Evolutionary conservation across 129 eudicot species (phyloP).

Genomic region (Centrapalus pauciflorus): DNA sequence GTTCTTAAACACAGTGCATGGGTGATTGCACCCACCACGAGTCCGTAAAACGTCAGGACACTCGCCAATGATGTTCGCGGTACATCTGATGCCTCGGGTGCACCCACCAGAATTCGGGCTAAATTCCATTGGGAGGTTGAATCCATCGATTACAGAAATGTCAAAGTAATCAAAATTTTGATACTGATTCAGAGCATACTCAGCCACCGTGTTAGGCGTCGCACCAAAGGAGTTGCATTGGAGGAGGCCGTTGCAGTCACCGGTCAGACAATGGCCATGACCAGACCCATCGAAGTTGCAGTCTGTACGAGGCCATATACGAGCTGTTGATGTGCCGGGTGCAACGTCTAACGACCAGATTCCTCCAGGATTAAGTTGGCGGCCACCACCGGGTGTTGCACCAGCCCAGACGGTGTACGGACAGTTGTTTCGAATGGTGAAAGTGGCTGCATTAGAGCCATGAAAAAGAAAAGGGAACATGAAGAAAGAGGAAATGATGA

Average conservation of each 20-base stretch:
- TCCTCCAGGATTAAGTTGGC: conserved; percentile 30
- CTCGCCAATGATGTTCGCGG: conserved; percentile 34
- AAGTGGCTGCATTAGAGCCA: no score
- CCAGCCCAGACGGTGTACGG: conserved; percentile 61
- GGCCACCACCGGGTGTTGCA: conserved; percentile 52
- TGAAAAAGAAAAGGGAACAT: no score
- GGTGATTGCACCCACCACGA: conserved; percentile 48
- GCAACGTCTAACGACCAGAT: conserved; percentile 18
- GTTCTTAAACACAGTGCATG: conserved; percentile 45
- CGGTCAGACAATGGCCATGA: conserved; percentile 34
- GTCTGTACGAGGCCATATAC: conserved; percentile 34
- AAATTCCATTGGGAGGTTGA: conserved; percentile 44
- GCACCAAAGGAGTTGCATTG: conserved; percentile 27
- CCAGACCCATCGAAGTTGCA: conserved; percentile 27
- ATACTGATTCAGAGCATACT: conserved; percentile 32
- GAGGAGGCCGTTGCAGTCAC: conserved; percentile 35
- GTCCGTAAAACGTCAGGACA: conserved; percentile 34
- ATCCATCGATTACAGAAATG: conserved; percentile 47
- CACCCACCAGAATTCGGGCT: conserved; percentile 21
- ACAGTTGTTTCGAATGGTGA: conserved; percentile 45
- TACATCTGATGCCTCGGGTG: conserved; percentile 24
- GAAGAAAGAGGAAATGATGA: conserved; percentile 16
- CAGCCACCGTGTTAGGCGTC: conserved; percentile 43
- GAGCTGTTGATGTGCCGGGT: conserved; percentile 20
- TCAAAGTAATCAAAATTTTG: conserved; percentile 34